These are phyloP conservation scores for Prunus padus DNA, from an alignment of 306 rosid genomes.

Conservation along the genomic window DNA sequence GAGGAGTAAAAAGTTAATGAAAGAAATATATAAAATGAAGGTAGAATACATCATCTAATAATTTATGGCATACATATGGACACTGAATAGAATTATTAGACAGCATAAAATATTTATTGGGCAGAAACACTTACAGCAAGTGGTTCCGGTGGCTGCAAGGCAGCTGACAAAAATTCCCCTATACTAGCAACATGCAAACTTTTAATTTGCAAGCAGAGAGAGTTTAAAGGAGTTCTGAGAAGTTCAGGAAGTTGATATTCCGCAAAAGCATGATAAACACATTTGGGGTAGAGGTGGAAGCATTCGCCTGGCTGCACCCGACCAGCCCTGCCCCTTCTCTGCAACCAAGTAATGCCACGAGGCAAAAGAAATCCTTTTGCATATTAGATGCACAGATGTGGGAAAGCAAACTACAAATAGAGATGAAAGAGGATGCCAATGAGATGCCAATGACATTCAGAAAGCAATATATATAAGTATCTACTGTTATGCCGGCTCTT, in stretches of 20 bases:
- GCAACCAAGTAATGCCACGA: conserved; percentile 40
- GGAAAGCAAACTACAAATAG: background rate
- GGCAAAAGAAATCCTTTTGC: conserved; percentile 19
- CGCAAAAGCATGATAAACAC: conserved; percentile 86
- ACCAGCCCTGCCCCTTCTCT: conserved; percentile 98
- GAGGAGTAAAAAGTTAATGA: background rate
- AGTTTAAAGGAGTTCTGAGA: conserved; percentile 90
- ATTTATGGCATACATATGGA: background rate
- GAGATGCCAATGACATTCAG: conserved; percentile 8
- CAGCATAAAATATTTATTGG: background rate
- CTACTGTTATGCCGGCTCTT: background rate
- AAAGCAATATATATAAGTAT: background rate
- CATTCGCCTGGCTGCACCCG: conserved; percentile 98
- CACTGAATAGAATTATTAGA: background rate
- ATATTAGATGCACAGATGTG: conserved; percentile 9
- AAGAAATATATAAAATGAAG: background rate
- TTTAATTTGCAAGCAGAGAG: conserved; percentile 97
- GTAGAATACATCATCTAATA: background rate
- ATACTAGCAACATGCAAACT: conserved; percentile 95
- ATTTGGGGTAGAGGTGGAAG: conserved; percentile 88
- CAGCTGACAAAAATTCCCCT: conserved; percentile 89
- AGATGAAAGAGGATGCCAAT: conserved; percentile 16
- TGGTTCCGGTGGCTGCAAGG: conserved; percentile 85
- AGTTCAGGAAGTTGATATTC: conserved; percentile 98
- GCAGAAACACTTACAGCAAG: conserved; percentile 60